Conservation (phyloP, 176 grass and related monocot species). For the Phyllostachys edulis region DNA sequence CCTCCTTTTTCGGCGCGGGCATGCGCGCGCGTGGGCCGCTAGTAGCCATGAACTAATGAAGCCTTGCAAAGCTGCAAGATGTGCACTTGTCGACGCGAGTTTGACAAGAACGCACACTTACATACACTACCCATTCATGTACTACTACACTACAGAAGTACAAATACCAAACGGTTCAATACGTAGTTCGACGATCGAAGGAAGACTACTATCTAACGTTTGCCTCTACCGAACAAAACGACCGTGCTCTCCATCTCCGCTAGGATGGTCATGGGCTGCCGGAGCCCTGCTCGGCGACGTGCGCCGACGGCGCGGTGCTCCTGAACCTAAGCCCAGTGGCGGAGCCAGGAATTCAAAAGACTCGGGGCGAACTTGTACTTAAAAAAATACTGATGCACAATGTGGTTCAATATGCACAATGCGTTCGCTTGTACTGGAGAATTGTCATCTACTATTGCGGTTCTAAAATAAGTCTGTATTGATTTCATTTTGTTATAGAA, state of each 20-base stretch:
- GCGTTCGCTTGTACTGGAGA: too few relatives aligned
- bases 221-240: neutral
- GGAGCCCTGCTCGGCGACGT: neutral
- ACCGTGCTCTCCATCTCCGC: neutral
- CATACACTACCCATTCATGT: neutral
- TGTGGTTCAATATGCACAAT: too few relatives aligned
- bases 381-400: too few relatives aligned
- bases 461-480: too few relatives aligned
- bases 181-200: neutral
- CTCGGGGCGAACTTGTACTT: too few relatives aligned
- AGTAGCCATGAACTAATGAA: neutral
- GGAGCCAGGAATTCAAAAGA: too few relatives aligned
- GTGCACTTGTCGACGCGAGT: neutral
- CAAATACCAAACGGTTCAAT: neutral
- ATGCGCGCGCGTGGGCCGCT: too few relatives aligned
- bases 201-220: neutral
- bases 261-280: neutral
- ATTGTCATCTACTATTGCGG: too few relatives aligned
- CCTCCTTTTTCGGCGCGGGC: too few relatives aligned
- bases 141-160: neutral
- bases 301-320: constrained; percentile 19
- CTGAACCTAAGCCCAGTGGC: constrained; percentile 23
- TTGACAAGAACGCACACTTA: neutral
- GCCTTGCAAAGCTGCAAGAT: neutral
- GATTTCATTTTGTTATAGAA: too few relatives aligned